Percentiles rank a stretch among this genome's conserved stretches.
These are phyloP conservation scores for Wickerhamiella vanderwaltii DNA, from an alignment of 805 yeast genomes.

Conservation along the genomic window DNA sequence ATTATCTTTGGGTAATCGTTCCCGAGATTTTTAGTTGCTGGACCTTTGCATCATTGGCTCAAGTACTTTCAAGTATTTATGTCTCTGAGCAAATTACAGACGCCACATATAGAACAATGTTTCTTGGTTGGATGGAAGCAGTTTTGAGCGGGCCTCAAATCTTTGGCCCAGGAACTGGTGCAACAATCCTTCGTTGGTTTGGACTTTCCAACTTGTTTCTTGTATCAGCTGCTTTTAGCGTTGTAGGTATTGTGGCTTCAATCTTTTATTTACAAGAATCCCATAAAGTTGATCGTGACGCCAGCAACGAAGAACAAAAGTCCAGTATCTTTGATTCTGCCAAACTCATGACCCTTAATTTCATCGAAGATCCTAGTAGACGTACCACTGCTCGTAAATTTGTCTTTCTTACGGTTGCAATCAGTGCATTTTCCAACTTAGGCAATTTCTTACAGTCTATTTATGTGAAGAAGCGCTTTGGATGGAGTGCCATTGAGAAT, in stretches of 20 bases:
- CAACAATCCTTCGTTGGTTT: background rate
- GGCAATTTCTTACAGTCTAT: background rate
- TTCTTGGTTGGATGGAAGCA: constrained; percentile 6
- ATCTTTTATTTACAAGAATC: background rate
- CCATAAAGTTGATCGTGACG: too few relatives aligned
- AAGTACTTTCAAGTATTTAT: background rate
- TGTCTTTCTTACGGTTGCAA: background rate
- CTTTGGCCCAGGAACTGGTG: constrained; percentile 1
- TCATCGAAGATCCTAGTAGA: background rate
- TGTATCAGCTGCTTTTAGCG: background rate
- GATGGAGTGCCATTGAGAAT: background rate
- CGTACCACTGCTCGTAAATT: background rate
- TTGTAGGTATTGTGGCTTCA: background rate
- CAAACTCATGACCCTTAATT: background rate
- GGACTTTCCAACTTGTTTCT: background rate
- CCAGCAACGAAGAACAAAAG: background rate
- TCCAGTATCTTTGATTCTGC: background rate
- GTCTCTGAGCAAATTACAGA: background rate
- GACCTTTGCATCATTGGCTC: background rate
- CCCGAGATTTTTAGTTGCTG: background rate
- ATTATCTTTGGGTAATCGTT: constrained; percentile 1
- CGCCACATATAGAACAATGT: background rate
- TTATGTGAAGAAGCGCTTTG: constrained; percentile 2
- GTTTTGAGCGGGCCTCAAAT: background rate
- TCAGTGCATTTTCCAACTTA: background rate